Evolutionary conservation across 164 flowering plant species (phyloP), one percentile per base, ranked within the genome.

Genomic region (Vitis cinerea): DNA sequence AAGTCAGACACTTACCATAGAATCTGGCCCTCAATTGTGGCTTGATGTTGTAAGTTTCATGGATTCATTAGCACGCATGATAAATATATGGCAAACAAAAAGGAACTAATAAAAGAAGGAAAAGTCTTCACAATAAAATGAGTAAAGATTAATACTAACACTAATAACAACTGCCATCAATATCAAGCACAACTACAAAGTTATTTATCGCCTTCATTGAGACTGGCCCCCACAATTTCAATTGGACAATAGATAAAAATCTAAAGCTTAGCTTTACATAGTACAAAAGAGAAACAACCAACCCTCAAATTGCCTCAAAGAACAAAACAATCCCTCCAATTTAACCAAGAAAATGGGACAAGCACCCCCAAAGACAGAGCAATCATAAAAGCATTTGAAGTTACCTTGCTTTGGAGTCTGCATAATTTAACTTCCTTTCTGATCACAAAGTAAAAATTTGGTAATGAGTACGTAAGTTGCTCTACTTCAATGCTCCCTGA

Each of bases 321-420:
- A 65, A 51, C 61, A 53, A 48, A 12, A 10, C 48, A 54, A 55
- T 31, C 44, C 51, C 1, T 37, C 47, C 3, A 37, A 67, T 57
- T 37, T 67, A 10, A n/a, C 19, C 49, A 29, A 61, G 14, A 10
- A 49, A 69, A 11, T 13, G 30, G 47, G 23, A 10, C 17, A 3
- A 53, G 14, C 8, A 70, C 50, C 16, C 17, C 10, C 31, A 53
- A 73, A 12, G 44, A 50, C 52, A 48, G 11, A 60, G 56, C 10
- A 64, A 10, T 51, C 52, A 71, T 50, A 66, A 47, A 71, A 68
- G 30, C 67, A 51, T 19, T 13, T 9, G 59, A 60, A 67, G 19
- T 73, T 76, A 87, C 93, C 93, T 87, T 77, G 85, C 69, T 74
- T 89, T 49, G 89, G 88, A 64, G 88, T 84, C 86, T 89, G 93